Evolutionary conservation across 495 filamentous ascomycete species (phyloP), one percentile per base, ranked within the genome.

Genomic region (Penicillium pulvis): DNA sequence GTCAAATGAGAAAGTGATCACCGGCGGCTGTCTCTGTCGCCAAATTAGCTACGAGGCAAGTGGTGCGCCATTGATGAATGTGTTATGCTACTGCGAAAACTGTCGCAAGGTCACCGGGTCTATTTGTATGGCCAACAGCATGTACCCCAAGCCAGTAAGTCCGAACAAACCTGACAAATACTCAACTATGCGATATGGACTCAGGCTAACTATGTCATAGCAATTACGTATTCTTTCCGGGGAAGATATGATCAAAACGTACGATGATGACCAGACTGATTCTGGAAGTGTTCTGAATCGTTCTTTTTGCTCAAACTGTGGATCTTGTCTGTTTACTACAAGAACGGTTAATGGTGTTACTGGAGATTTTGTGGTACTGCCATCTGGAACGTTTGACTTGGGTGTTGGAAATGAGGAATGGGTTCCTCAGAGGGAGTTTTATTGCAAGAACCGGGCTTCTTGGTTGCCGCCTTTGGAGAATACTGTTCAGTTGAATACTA

Each of bases 11-110:
- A 31, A 31, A 19, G 10, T 33, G 4, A 16, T 30, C 12, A 28
- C 12, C 12, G 46, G 46, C 46, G 17, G 46, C 46, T 49, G 46
- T 19, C 46, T 49, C 24, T 49, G 46, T 48, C 23, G 46, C 46
- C 9, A 48, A 30, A n/a, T 48, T 48, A 3, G 46, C 9, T 48
- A 48, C 23, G 23, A 48, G 26, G 26, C 26, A 12, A 48, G 4
- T 11, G 46, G 46, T 16, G 23, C 20, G 11, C 26, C 23, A 2
- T 12, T 30, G 46, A 16, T 48, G 24, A 30, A n/a, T 5, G 5
- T 48, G 23, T 12, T 48, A 16, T 48, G 46, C 24, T 24, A 48
- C 24, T 48, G 46, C 46, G 26, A 48, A 6, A 48, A 48, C 14
- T 48, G 46, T 30, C 46, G 46, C 23, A 49, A 49, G 3, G 26